These are phyloP conservation scores for Tuber microsphaerosporum DNA, from an alignment of 495 filamentous ascomycete genomes.

Conservation along the genomic window DNA sequence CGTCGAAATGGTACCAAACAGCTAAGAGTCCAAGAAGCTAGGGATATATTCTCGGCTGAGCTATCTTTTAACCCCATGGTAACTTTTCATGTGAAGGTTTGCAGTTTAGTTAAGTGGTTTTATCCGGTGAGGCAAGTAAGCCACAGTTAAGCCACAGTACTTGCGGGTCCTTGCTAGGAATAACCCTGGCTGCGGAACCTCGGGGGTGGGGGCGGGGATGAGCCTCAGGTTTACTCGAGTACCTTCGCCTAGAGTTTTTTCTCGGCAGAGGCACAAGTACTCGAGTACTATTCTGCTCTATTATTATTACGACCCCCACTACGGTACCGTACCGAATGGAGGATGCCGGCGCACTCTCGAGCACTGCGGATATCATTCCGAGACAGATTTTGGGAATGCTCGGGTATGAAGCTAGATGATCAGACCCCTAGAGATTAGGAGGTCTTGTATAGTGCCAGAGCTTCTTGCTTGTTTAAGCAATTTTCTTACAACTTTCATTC, in stretches of 20 bases:
- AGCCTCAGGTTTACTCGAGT: neutral
- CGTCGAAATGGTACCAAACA: neutral
- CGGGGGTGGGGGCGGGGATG: neutral
- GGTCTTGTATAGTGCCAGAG: too few species aligned
- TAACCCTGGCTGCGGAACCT: neutral
- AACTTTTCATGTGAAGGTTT: neutral
- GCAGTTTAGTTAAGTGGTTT: neutral
- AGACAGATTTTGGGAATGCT: neutral
- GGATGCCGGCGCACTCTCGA: neutral
- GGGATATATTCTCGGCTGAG: neutral
- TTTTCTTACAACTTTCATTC: too few species aligned
- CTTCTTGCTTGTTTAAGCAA: too few species aligned
- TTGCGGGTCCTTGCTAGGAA: neutral
- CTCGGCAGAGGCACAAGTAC: neutral
- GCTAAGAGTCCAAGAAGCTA: neutral
- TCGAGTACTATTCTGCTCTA: too few species aligned
- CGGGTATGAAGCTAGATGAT: neutral
- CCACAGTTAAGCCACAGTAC: too few species aligned
- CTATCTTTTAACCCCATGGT: neutral
- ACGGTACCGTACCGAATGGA: neutral
- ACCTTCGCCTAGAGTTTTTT: neutral
- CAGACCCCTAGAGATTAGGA: too few species aligned
- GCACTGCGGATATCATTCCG: neutral
- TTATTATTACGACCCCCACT: neutral
- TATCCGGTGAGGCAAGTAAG: too few species aligned